Percentiles rank a stretch among this genome's conserved stretches.
Conservation (phyloP, 2,329 filamentous ascomycete genomes). For the Sordariomycetes sp. region DNA sequence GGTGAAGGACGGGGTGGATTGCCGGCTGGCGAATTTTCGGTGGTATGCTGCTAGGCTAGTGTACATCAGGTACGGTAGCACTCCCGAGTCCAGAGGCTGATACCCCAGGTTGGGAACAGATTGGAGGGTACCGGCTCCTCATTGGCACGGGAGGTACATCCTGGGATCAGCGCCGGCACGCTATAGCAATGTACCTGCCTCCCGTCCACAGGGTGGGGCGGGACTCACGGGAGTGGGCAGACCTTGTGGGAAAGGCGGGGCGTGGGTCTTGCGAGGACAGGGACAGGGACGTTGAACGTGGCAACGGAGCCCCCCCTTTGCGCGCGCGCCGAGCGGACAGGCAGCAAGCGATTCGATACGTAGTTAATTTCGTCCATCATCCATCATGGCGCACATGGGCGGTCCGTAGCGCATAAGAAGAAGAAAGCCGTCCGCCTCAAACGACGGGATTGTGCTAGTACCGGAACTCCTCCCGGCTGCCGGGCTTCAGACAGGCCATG, state of each 20-base stretch:
- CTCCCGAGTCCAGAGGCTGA: conserved; percentile 1
- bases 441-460: not conserved
- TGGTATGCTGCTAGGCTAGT: conserved; percentile 1
- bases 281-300: not conserved
- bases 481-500: not conserved
- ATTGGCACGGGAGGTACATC: not conserved
- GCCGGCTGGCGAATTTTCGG: conserved; percentile 4
- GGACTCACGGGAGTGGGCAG: not conserved
- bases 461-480: not conserved
- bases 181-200: not conserved
- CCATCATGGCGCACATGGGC: not conserved
- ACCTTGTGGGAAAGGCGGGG: not conserved
- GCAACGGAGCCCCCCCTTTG: not conserved
- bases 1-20: conserved; percentile 3
- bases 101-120: not conserved
- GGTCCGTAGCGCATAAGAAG: not conserved
- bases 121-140: not conserved
- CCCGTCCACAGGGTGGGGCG: not conserved
- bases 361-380: not conserved
- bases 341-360: not conserved
- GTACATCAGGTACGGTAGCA: not conserved
- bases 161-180: not conserved
- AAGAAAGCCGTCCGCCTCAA: not conserved
- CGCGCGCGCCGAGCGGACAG: not conserved
- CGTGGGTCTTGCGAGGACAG: not conserved